phyloP scores from a whole-genome alignment of 306 rosid species.

The Cucumis cinereus region DNA sequence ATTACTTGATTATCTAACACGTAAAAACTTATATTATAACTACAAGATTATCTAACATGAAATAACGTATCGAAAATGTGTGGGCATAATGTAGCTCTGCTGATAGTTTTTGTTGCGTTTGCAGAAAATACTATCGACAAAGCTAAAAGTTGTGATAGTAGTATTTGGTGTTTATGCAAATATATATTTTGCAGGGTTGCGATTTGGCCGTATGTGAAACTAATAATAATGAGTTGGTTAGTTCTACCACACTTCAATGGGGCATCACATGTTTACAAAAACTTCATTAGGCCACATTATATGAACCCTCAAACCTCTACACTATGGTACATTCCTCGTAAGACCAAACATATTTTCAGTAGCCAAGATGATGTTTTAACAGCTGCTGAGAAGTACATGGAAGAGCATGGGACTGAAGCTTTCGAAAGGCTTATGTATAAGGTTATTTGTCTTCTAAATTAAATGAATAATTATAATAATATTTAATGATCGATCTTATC shows the following conservation, averaged over 20 bases:
- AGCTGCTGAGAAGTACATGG: constrained; percentile 55
- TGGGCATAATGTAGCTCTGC: too few relatives aligned
- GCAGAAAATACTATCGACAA: too few relatives aligned
- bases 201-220: constrained; percentile 75
- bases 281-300: constrained; percentile 63
- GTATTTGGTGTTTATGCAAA: not conserved
- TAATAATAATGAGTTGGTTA: constrained; percentile 71
- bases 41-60: too few relatives aligned
- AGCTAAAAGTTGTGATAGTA: too few relatives aligned
- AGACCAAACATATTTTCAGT: constrained; percentile 37
- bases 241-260: constrained; percentile 91
- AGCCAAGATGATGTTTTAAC: constrained; percentile 59
- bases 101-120: too few relatives aligned
- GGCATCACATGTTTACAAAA: constrained; percentile 72
- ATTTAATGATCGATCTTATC: too few relatives aligned
- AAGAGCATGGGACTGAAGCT: constrained; percentile 66
- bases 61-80: too few relatives aligned
- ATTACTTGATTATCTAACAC: too few relatives aligned
- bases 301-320: constrained; percentile 54
- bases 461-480: too few relatives aligned
- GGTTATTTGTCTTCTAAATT: constrained; percentile 26
- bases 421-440: constrained; percentile 71
- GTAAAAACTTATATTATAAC: too few relatives aligned
- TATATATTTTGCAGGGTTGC: not conserved
- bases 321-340: constrained; percentile 71